Percentiles rank a stretch among this genome's conserved stretches.
Evolutionary conservation across 2,329 filamentous ascomycete genomes (phyloP).

Genomic region (Cladophialophora bantiana): DNA sequence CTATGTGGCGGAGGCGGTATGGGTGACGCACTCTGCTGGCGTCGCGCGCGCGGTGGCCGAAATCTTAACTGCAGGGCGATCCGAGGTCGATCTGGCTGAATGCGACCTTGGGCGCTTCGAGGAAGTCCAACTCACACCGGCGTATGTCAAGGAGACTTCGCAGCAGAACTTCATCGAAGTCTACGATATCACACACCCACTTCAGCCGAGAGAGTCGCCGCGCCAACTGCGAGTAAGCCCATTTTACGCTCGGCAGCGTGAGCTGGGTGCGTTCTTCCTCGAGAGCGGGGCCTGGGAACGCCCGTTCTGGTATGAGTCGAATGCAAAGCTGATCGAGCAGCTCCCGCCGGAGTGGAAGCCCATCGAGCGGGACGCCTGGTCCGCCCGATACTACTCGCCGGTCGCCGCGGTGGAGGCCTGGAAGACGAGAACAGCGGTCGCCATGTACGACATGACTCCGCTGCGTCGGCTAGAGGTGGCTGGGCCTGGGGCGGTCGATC

Average conservation of each 20-base stretch:
- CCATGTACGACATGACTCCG: constrained; percentile 69
- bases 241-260: constrained; percentile 62
- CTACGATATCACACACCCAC: constrained; percentile 69
- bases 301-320: constrained; percentile 68
- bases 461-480: constrained; percentile 65
- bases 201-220: constrained; percentile 64
- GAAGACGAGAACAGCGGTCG: constrained; percentile 69
- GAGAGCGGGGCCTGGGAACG: constrained; percentile 68
- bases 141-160: constrained; percentile 66
- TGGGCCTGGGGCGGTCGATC: constrained; percentile 62
- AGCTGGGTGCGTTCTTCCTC: constrained; percentile 63
- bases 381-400: constrained; percentile 63
- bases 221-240: constrained; percentile 66
- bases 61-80: constrained; percentile 63
- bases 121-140: constrained; percentile 62
- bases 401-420: constrained; percentile 68
- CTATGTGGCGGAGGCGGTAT: constrained; percentile 70
- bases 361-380: constrained; percentile 65
- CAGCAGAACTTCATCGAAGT: constrained; percentile 69
- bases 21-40: constrained; percentile 71
- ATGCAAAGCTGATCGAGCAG: constrained; percentile 58
- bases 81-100: constrained; percentile 64
- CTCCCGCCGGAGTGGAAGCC: constrained; percentile 64
- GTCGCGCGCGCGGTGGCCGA: constrained; percentile 68
- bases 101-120: constrained; percentile 69